phyloP scores from a whole-genome alignment of 2,329 filamentous ascomycete genomes.

The Xylaria arbuscula region DNA sequence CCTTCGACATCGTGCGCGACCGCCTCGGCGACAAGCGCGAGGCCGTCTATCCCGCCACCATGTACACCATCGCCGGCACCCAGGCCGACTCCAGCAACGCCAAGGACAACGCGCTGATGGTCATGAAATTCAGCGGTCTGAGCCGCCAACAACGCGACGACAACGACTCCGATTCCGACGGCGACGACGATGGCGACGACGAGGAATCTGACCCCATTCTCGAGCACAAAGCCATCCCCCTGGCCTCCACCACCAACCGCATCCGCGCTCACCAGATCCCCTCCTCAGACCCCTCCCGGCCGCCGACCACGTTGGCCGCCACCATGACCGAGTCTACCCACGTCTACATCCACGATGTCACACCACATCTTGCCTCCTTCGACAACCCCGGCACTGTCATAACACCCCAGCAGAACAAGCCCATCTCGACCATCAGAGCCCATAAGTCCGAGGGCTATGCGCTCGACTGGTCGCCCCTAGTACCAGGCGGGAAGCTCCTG shows the following conservation, averaged over 20 bases:
- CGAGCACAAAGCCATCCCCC: slow-evolving; percentile 88
- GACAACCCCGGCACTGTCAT: slow-evolving; percentile 87
- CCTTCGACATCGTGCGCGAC: slow-evolving; percentile 92
- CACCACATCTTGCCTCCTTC: slow-evolving; percentile 87
- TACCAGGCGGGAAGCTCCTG: slow-evolving; percentile 83
- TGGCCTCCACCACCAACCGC: slow-evolving; percentile 90
- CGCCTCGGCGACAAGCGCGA: slow-evolving; percentile 82
- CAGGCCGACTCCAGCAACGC: slow-evolving; percentile 82
- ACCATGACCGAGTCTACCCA: slow-evolving; percentile 91
- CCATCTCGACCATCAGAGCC: slow-evolving; percentile 85
- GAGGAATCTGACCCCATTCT: slow-evolving; percentile 89
- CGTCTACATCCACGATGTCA: slow-evolving; percentile 93
- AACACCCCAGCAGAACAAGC: slow-evolving; percentile 86
- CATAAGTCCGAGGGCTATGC: slow-evolving; percentile 96
- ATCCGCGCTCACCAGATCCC: slow-evolving; percentile 88
- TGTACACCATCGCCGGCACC: slow-evolving; percentile 94
- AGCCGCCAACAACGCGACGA: slow-evolving; percentile 84
- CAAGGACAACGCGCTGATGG: slow-evolving; percentile 92
- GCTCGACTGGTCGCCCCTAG: slow-evolving; percentile 91
- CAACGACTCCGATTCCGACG: slow-evolving; percentile 74
- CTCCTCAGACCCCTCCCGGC: slow-evolving; percentile 73
- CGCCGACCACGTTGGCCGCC: slow-evolving; percentile 86
- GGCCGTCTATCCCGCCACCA: slow-evolving; percentile 91
- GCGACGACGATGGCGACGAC: slow-evolving; percentile 74
- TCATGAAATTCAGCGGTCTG: slow-evolving; percentile 94